These are phyloP conservation scores for Kalmusia sp. DNA, from an alignment of 2,329 filamentous ascomycete species.

Conservation along the genomic window DNA sequence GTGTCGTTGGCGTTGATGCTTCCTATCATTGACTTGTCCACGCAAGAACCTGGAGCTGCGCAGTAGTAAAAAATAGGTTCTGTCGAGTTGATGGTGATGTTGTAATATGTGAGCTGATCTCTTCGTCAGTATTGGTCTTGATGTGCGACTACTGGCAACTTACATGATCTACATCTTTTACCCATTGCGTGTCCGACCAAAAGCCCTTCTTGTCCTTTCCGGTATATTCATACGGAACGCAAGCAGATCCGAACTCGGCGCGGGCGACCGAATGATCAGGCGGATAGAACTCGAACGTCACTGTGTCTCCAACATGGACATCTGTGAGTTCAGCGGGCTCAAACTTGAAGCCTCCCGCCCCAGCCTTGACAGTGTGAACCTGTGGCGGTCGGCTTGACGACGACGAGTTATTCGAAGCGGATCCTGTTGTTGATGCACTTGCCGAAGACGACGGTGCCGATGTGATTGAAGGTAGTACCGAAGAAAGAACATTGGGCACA, in stretches of 20 bases:
- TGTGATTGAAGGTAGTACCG: slow-evolving; percentile 2
- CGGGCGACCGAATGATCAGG: slow-evolving; percentile 53
- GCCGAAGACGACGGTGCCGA: slow-evolving; percentile 1
- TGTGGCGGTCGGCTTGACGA: slow-evolving; percentile 27
- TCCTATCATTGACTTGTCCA: slow-evolving; percentile 73
- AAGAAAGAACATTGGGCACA: too few relatives aligned
- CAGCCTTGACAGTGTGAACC: slow-evolving; percentile 46
- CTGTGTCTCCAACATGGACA: slow-evolving; percentile 47
- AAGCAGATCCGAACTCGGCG: slow-evolving; percentile 48
- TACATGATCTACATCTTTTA: slow-evolving; percentile 34
- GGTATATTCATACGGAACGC: slow-evolving; percentile 48
- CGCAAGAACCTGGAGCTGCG: slow-evolving; percentile 69
- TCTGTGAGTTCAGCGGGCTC: slow-evolving; percentile 44
- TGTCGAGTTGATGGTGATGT: slow-evolving; percentile 43
- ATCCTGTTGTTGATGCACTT: slow-evolving; percentile 6
- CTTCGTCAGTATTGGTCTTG: slow-evolving; percentile 5
- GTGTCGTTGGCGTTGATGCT: slow-evolving; percentile 69
- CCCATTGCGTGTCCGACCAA: slow-evolving; percentile 37
- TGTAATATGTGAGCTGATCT: slow-evolving; percentile 35
- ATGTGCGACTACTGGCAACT: slow-evolving; percentile 8
- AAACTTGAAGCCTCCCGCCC: slow-evolving; percentile 43
- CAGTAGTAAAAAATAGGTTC: slow-evolving; percentile 50
- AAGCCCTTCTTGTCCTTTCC: slow-evolving; percentile 38
- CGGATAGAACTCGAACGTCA: slow-evolving; percentile 49
- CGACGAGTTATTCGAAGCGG: slow-evolving; percentile 5